Base-by-base conservation (phyloP, 805 yeast genomes). In the Pichia eremophila region DNA sequence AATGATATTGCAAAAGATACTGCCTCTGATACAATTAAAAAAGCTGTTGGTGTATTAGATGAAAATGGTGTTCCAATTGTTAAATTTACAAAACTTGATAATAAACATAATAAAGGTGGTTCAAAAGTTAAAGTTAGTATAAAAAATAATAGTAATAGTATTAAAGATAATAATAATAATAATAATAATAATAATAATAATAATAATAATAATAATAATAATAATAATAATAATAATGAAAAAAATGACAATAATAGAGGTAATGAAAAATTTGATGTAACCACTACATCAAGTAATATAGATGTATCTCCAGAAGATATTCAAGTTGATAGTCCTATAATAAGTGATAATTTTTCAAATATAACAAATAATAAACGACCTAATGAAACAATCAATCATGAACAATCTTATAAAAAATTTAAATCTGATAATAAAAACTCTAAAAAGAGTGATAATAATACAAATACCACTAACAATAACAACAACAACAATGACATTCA, bases 1-100 rank as follows among this genome's bases (percentile, higher is more conserved):
- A 83, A 90, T 1, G 80, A 79, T 54, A 87, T 84, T 38, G 86
- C 80, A 5, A 66, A 85, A 60, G 82, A 82, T 32, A 74, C 75
- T 54, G 88, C 90, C 0, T 62, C 70, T 39, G 70, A 72, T 8
- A 70, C 68, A 27, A 76, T 85, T 41, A 73, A 72, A 56, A 64
- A 65, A 47, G 87, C 84, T 45, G 84, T 84, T 19, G 79, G 81
- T 43, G 71, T 71, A 4, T 37, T 57, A 8, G 58, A 52, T 37
- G 46, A 48, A 17, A 43, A 54, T 41, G 60, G 60, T 10, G 40
- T 41, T 31, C 52, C 52, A 17, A 39, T 51, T 8, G 40, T 48
- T 19, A 43, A 46, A 25, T 51, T 55, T 18, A 39, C 44, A 22
- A 48, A 40, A 25, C n/a, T 46, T 39, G 28, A 39, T 36, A 45